Percentiles rank a stretch among this genome's conserved stretches.
phyloP scores from a whole-genome alignment of 2,329 filamentous ascomycete species.

The Coleophoma eucalyptorum region DNA sequence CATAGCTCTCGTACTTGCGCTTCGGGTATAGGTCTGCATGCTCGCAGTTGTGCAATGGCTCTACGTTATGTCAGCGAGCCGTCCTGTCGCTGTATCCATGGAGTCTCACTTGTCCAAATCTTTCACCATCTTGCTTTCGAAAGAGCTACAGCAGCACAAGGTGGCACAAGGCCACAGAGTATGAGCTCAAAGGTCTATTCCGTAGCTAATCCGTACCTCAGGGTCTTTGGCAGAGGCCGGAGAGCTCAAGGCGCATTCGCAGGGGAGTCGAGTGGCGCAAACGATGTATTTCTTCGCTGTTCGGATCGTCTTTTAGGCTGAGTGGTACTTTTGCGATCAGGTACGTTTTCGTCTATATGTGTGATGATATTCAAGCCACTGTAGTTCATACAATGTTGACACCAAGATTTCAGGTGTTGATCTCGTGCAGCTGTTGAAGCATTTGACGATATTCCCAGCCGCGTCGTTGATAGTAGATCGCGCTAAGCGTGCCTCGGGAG shows the following conservation, averaged over 20 bases:
- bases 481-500: conserved; percentile 1
- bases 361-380: no score
- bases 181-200: neutral
- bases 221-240: neutral
- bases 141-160: neutral
- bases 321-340: no score
- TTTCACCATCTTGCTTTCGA: conserved; percentile 60
- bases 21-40: conserved; percentile 94
- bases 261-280: conserved; percentile 4
- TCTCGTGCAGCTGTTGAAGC: neutral
- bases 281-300: neutral
- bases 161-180: neutral
- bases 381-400: no score
- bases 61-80: conserved; percentile 40
- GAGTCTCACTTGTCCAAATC: conserved; percentile 78
- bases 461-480: conserved; percentile 9
- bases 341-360: no score
- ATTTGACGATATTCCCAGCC: conserved; percentile 8
- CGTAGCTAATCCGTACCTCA: no score
- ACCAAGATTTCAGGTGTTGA: no score
- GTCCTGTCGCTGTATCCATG: conserved; percentile 4
- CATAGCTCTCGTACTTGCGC: conserved; percentile 93
- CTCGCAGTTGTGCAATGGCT: conserved; percentile 91
- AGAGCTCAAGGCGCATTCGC: conserved; percentile 15
- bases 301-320: neutral